Evolutionary conservation across 1,284 basidiomycete species (phyloP).

Genomic region (Tilletia caries): DNA sequence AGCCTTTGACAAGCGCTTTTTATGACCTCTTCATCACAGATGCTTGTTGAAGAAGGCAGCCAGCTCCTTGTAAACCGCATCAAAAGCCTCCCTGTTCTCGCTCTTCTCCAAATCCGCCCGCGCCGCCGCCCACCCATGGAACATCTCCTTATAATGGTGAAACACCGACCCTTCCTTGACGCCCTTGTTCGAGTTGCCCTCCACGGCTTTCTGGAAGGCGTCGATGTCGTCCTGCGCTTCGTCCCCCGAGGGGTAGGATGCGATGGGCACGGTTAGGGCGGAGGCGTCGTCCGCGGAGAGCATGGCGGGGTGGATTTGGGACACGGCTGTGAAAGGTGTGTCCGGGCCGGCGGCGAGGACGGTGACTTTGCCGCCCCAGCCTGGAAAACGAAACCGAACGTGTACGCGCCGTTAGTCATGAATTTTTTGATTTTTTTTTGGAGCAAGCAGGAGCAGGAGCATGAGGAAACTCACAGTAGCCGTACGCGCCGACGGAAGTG

Average conservation of each 20-base stretch:
- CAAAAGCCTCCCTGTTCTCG: conserved; percentile 67
- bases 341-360: conserved; percentile 30
- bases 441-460: no score
- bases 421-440: no score
- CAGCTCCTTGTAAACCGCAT: conserved; percentile 62
- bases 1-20: no score
- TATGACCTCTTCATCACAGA: background rate
- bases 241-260: conserved; percentile 64
- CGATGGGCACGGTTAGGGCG: conserved; percentile 62
- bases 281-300: conserved; percentile 61
- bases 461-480: conserved; percentile 55
- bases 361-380: conserved; percentile 39
- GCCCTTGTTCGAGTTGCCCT: conserved; percentile 51
- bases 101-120: conserved; percentile 65
- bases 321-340: conserved; percentile 36
- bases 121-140: conserved; percentile 70
- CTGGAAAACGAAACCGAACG: background rate
- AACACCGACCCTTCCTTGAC: conserved; percentile 62
- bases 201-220: conserved; percentile 59
- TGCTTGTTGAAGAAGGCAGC: conserved; percentile 12
- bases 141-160: conserved; percentile 59
- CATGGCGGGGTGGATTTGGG: conserved; percentile 56
- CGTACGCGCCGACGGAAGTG: conserved; percentile 57
- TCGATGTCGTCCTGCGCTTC: conserved; percentile 59
- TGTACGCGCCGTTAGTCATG: no score